phyloP scores from a whole-genome alignment of 2,329 filamentous ascomycete species.

The Diplodia seriata region DNA sequence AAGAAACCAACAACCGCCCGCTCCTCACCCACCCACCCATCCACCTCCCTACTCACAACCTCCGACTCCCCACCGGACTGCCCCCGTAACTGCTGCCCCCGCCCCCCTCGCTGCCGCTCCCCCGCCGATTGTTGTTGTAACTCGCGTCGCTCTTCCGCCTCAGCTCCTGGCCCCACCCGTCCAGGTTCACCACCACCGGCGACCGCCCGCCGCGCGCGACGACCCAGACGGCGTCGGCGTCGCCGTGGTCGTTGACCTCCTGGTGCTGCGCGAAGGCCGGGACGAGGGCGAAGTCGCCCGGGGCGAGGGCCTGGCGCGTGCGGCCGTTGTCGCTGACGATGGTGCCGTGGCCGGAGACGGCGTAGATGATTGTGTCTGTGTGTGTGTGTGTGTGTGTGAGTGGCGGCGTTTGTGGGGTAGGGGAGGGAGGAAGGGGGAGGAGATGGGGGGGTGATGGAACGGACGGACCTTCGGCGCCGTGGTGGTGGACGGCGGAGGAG shows the following conservation, averaged over 20 bases:
- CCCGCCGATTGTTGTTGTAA: not conserved
- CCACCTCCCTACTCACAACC: no score
- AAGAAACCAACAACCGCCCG: no score
- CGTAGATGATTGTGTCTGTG: constrained; percentile 75
- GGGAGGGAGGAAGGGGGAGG: no score
- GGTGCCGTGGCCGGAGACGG: constrained; percentile 65
- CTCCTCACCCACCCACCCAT: no score
- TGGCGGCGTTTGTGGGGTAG: not conserved
- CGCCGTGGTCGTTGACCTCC: constrained; percentile 69
- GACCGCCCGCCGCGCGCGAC: constrained; percentile 67
- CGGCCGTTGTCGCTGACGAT: constrained; percentile 65
- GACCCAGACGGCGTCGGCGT: constrained; percentile 69
- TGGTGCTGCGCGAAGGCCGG: constrained; percentile 76
- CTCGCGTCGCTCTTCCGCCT: constrained; percentile 30
- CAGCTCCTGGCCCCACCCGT: constrained; percentile 61
- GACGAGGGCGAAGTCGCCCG: constrained; percentile 74
- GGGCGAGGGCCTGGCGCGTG: constrained; percentile 63
- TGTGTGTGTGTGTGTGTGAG: constrained; percentile 44
- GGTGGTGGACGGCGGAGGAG: constrained; percentile 69
- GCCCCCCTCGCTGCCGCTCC: not conserved
- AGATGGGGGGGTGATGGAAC: no score
- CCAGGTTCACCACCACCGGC: constrained; percentile 68
- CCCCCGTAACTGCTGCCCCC: not conserved
- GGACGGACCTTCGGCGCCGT: constrained; percentile 68
- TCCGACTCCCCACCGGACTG: constrained; percentile 6